Conservation (phyloP, 108 stramenopile genomes). For the Skeletonema grethae region DNA sequence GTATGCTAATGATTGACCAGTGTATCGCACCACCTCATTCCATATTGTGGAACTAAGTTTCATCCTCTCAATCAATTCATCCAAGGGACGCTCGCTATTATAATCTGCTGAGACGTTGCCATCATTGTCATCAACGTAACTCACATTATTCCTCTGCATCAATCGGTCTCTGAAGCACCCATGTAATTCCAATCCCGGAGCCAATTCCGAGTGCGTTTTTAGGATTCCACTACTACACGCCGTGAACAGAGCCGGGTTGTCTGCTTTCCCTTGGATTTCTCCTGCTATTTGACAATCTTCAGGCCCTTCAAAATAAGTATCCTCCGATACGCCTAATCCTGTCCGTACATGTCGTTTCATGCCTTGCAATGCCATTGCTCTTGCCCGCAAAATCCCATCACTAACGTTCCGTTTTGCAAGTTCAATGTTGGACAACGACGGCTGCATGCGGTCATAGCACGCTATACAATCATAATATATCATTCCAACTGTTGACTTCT, state of each 20-base stretch:
- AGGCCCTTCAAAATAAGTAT: neutral
- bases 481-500: neutral
- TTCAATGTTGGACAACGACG: neutral
- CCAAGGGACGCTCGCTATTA: neutral
- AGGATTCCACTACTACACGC: neutral
- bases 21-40: neutral
- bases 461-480: constrained; percentile 11
- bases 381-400: neutral
- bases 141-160: neutral
- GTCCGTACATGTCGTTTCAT: constrained; percentile 11
- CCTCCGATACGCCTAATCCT: neutral
- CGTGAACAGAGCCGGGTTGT: constrained; percentile 6
- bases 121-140: constrained; percentile 24
- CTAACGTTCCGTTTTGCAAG: neutral
- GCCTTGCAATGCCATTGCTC: neutral
- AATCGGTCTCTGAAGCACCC: neutral
- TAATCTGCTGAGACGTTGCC: neutral
- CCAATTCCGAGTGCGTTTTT: neutral
- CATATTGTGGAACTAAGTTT: neutral
- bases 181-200: neutral
- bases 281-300: neutral
- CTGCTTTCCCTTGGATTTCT: constrained; percentile 24
- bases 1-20: constrained; percentile 2
- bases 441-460: constrained; percentile 26
- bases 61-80: neutral